A percentile compares a stretch with the other conserved stretches of the same genome.
phyloP scores from a whole-genome alignment of 257 asterid species.

The Jacaranda copaia region DNA sequence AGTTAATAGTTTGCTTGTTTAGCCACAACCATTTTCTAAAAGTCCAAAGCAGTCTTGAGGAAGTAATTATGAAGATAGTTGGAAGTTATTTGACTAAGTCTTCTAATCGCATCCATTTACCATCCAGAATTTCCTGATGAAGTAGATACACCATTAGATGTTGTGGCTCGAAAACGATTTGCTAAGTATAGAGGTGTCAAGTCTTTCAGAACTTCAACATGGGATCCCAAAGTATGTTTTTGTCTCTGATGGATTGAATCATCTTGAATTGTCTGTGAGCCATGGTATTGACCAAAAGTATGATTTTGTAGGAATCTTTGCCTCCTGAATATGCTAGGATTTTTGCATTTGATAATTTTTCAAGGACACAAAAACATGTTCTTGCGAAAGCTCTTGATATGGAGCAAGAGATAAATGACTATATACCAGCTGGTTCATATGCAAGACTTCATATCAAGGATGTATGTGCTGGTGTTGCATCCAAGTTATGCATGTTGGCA shows the following conservation, averaged over 20 bases:
- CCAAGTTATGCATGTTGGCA: conserved; percentile 53
- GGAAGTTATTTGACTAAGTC: conserved; percentile 17
- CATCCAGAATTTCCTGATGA: conserved; percentile 93
- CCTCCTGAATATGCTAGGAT: conserved; percentile 91
- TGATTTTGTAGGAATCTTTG: conserved; percentile 81
- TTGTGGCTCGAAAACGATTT: conserved; percentile 92
- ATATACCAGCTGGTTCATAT: conserved; percentile 72
- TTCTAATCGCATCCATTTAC: conserved; percentile 32
- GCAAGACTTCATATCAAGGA: conserved; percentile 73
- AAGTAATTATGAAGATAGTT: background rate
- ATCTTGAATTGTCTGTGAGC: conserved; percentile 11
- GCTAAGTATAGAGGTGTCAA: conserved; percentile 93
- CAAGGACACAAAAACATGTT: conserved; percentile 83
- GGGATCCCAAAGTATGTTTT: conserved; percentile 94
- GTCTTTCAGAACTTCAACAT: conserved; percentile 95
- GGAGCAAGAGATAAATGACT: conserved; percentile 69
- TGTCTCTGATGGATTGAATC: conserved; percentile 18
- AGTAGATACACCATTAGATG: conserved; percentile 92
- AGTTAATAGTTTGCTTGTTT: background rate
- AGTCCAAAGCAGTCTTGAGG: conserved; percentile 1
- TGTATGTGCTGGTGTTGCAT: conserved; percentile 63
- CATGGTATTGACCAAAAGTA: conserved; percentile 32
- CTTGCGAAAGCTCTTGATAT: conserved; percentile 72
- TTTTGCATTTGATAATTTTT: conserved; percentile 86
- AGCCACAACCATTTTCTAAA: conserved; percentile 19